phyloP scores from a whole-genome alignment of 106 monocot species.

The Dendrobium chrysotoxum region DNA sequence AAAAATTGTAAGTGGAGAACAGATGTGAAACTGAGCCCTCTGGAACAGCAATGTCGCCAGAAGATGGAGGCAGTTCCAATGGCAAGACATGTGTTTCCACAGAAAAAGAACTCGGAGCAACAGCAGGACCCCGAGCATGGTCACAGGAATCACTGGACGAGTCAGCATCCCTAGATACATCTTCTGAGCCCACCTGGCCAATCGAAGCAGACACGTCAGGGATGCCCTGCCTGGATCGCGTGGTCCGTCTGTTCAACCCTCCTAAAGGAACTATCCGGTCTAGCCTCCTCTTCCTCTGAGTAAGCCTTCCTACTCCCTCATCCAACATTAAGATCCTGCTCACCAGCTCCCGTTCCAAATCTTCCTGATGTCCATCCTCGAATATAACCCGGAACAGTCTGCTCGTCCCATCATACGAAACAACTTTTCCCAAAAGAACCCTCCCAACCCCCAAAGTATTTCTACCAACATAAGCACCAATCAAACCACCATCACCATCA shows the following conservation, averaged over 20 bases:
- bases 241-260: slow-evolving; percentile 15
- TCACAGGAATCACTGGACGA: slow-evolving; percentile 51
- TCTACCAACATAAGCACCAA: slow-evolving; percentile 54
- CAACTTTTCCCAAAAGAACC: slow-evolving; percentile 47
- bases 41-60: slow-evolving; percentile 50
- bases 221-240: slow-evolving; percentile 16
- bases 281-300: slow-evolving; percentile 58
- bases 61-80: slow-evolving; percentile 52
- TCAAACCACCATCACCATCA: slow-evolving; percentile 6
- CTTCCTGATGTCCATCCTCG: slow-evolving; percentile 47
- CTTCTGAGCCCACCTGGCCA: slow-evolving; percentile 1
- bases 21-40: slow-evolving; percentile 52
- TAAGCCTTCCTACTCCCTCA: slow-evolving; percentile 25
- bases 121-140: background rate
- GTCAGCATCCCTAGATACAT: slow-evolving; percentile 31
- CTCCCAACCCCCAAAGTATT: slow-evolving; percentile 3
- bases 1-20: slow-evolving; percentile 76
- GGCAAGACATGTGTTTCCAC: slow-evolving; percentile 9
- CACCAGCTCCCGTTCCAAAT: slow-evolving; percentile 26
- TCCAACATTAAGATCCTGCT: slow-evolving; percentile 19
- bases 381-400: slow-evolving; percentile 29
- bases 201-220: slow-evolving; percentile 1
- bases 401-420: slow-evolving; percentile 23
- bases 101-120: slow-evolving; percentile 1
- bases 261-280: slow-evolving; percentile 33